Conservation (phyloP, 78 protist species). For the Polysphondylium violaceum region DNA sequence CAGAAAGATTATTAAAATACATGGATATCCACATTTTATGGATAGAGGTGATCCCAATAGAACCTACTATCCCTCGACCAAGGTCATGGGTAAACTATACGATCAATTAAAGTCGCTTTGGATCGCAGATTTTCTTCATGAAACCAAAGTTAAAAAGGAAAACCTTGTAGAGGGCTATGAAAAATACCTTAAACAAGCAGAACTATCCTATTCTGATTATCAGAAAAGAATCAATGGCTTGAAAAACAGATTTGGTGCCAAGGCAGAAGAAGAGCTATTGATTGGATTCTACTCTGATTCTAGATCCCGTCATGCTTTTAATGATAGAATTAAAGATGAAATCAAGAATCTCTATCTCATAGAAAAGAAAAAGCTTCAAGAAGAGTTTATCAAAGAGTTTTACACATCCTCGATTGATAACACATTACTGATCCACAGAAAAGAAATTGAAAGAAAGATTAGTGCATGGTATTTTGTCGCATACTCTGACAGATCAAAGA, state of each 20-base stretch:
- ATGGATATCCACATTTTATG: slow-evolving; percentile 56
- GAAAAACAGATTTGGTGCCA: background rate
- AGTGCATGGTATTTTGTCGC: slow-evolving; percentile 58
- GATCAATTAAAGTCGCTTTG: background rate
- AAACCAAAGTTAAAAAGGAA: background rate
- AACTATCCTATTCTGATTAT: background rate
- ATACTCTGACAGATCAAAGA: no score
- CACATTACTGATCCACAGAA: background rate
- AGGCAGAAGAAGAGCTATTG: slow-evolving; percentile 23
- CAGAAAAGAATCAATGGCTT: background rate
- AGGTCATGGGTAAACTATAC: slow-evolving; percentile 30
- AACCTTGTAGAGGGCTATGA: background rate
- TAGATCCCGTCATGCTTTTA: no score
- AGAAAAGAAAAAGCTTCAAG: background rate
- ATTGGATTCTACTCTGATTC: no score
- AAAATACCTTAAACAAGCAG: background rate
- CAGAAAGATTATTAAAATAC: background rate
- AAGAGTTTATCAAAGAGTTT: background rate
- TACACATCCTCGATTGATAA: background rate
- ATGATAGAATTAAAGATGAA: no score
- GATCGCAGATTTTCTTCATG: slow-evolving; percentile 12
- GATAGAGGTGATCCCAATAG: background rate
- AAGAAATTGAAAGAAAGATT: slow-evolving; percentile 32
- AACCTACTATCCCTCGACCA: background rate
- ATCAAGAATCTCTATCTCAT: no score